Conservation (phyloP, 225 moss, liverwort and hornwort genomes). For the Pleurozium schreberi region DNA sequence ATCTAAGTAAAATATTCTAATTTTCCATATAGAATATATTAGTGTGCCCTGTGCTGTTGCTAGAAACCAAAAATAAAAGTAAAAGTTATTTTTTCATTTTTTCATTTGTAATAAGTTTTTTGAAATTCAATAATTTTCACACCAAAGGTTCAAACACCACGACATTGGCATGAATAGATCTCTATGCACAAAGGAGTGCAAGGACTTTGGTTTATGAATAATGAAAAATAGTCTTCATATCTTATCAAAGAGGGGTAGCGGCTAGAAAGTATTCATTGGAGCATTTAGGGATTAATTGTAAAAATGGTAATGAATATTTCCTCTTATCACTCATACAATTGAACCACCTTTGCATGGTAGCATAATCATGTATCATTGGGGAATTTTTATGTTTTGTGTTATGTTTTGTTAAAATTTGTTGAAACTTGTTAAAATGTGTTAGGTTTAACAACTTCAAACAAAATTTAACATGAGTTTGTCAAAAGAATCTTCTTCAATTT, state of each 20-base stretch:
- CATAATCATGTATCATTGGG: fast-evolving
- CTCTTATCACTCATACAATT: not conserved
- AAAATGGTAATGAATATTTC: not conserved
- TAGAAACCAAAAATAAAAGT: too few species aligned
- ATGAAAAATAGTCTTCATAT: not conserved
- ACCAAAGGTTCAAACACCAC: too few species aligned
- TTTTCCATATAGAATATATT: too few species aligned
- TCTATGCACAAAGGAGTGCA: too few species aligned
- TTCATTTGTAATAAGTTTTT: too few species aligned
- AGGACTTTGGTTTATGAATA: too few species aligned
- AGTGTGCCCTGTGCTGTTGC: too few species aligned
- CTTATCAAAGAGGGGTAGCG: not conserved
- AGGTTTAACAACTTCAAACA: not conserved
- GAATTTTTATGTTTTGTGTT: not conserved
- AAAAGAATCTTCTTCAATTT: not conserved
- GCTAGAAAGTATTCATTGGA: not conserved
- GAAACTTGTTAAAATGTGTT: not conserved
- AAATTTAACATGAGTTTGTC: not conserved
- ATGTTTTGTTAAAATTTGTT: not conserved
- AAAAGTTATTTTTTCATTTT: too few species aligned
- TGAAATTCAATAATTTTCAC: too few species aligned
- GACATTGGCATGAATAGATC: too few species aligned
- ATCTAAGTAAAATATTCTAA: not conserved
- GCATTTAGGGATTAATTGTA: not conserved
- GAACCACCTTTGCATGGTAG: not conserved